phyloP scores from a whole-genome alignment of 257 asterid genomes.

The Thymus quinquecostatus region DNA sequence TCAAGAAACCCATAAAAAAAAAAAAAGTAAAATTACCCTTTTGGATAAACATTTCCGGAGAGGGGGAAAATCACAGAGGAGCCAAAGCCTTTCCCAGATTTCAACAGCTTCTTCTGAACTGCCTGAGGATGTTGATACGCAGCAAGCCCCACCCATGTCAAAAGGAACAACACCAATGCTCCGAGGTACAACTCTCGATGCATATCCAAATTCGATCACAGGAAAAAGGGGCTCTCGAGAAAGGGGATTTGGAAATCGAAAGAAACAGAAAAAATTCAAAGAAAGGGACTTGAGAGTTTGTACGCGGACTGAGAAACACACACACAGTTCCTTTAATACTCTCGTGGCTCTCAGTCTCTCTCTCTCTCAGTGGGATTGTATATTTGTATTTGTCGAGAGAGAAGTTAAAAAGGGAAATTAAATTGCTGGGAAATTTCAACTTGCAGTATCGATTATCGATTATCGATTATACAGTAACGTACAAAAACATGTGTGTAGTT shows the following conservation, averaged over 20 bases:
- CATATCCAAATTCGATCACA: constrained; percentile 20
- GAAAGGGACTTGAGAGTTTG: neutral
- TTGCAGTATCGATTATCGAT: neutral
- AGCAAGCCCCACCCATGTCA: constrained; percentile 46
- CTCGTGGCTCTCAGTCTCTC: neutral
- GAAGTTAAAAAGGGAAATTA: neutral
- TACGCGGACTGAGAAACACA: neutral
- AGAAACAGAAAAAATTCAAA: neutral
- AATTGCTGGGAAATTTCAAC: neutral
- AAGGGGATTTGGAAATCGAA: neutral
- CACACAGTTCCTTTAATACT: neutral
- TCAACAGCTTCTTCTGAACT: constrained; percentile 19
- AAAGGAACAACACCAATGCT: constrained; percentile 49
- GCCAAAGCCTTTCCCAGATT: constrained; percentile 37
- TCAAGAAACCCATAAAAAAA: neutral
- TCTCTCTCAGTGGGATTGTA: neutral
- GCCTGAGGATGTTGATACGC: constrained; percentile 47
- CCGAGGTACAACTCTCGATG: constrained; percentile 39
- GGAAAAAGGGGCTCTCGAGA: too few relatives aligned
- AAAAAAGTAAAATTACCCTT: constrained; percentile 51
- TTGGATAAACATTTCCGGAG: constrained; percentile 83
- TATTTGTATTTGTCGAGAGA: too few relatives aligned
- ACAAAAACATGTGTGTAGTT: neutral
- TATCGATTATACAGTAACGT: neutral
- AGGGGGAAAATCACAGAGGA: constrained; percentile 80